phyloP scores from a whole-genome alignment of 768 basidiomycete species.

The Termitomyces sp. region DNA sequence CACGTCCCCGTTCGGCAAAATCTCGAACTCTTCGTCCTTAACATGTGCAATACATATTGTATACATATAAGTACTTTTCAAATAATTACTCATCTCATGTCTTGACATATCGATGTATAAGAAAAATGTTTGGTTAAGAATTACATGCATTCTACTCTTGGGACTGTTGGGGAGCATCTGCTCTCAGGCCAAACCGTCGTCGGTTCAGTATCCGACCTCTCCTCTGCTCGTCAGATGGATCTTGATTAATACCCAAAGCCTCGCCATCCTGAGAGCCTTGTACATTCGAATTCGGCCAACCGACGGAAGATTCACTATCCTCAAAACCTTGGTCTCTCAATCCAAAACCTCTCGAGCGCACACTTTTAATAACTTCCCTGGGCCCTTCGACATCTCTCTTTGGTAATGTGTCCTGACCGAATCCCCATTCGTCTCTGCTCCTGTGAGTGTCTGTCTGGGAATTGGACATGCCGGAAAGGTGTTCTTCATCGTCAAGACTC shows the following conservation, averaged over 20 bases:
- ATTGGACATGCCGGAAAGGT: not conserved
- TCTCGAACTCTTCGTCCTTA: conserved; percentile 45
- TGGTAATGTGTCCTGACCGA: not conserved
- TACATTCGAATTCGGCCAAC: not conserved
- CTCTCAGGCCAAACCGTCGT: not conserved
- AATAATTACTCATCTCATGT: not conserved
- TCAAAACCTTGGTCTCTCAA: not conserved
- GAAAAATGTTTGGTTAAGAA: not conserved
- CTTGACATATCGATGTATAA: not conserved
- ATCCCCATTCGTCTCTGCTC: not conserved
- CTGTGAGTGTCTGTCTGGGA: not conserved
- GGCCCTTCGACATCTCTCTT: not conserved
- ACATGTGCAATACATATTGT: not conserved
- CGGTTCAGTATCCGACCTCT: not conserved
- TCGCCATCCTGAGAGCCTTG: not conserved
- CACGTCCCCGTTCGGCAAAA: conserved; percentile 45
- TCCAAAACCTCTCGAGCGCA: not conserved
- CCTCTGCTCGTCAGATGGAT: not conserved
- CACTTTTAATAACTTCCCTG: not conserved
- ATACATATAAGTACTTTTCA: not conserved
- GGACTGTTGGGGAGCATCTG: not conserved
- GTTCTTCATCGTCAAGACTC: not conserved
- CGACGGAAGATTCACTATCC: not conserved
- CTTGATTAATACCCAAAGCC: not conserved
- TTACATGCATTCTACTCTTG: not conserved